Evolutionary conservation across 1,139 yeast species (phyloP).

Genomic region (Hanseniaspora sp.): DNA sequence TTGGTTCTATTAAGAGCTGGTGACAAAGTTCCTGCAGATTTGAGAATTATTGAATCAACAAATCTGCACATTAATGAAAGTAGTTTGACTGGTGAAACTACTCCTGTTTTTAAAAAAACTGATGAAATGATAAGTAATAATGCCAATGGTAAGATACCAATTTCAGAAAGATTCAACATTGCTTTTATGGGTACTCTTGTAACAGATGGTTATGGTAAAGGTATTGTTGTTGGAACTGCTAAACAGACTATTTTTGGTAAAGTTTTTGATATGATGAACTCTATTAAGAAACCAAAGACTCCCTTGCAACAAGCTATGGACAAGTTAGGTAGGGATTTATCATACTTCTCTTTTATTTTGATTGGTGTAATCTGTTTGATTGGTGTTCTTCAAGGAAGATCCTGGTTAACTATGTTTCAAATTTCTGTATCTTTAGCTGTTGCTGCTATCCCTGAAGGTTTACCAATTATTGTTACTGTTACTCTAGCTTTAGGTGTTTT

Average conservation of each 20-base stretch:
- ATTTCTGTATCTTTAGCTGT: constrained; percentile 92
- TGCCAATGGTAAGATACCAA: constrained; percentile 26
- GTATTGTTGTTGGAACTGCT: constrained; percentile 87
- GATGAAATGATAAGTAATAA: constrained; percentile 30
- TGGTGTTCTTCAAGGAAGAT: constrained; percentile 80
- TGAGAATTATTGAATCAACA: constrained; percentile 64
- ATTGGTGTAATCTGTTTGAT: constrained; percentile 79
- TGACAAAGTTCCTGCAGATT: constrained; percentile 90
- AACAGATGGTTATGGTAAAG: constrained; percentile 85
- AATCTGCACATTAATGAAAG: constrained; percentile 81
- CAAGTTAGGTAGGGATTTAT: constrained; percentile 78
- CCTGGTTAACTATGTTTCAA: constrained; percentile 95
- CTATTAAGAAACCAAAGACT: constrained; percentile 89
- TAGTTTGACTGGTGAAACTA: constrained; percentile 86
- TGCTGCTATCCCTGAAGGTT: constrained; percentile 96
- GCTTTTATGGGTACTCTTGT: constrained; percentile 96
- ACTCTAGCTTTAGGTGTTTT: constrained; percentile 89
- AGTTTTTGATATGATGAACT: constrained; percentile 84
- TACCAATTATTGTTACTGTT: constrained; percentile 92
- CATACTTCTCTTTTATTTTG: constrained; percentile 66
- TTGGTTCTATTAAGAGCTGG: constrained; percentile 80
- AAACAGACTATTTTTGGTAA: constrained; percentile 80
- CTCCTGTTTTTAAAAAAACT: constrained; percentile 59
- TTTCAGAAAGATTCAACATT: constrained; percentile 56
- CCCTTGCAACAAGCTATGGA: constrained; percentile 94